Evolutionary conservation across 23 red algal species (phyloP), one percentile per base, ranked within the genome.

Genomic region (Gracilariopsis chorda): DNA sequence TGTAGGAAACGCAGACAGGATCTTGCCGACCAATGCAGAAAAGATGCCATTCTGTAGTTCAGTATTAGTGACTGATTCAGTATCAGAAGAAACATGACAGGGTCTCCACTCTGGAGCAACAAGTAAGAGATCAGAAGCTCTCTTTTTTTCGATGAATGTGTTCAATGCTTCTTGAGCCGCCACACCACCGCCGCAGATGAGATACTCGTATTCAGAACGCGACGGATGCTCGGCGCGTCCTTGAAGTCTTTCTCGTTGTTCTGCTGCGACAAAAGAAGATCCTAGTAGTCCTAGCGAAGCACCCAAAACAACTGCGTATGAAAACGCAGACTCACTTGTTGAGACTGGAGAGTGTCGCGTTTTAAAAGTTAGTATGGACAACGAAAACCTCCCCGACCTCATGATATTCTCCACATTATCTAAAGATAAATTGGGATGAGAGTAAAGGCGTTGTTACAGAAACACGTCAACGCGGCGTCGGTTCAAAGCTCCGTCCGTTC

Each of bases 101-200:
- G 39, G 67, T 5, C 85, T 55, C 85, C 69, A 89, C 33, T 89
- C 85, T 61, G 65, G 85, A 23, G 85, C 45, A 14, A 89, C 85
- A 7, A 89, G 68, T 30, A 89, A 25, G 20, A 89, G 51, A 61
- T 89, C 51, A 59, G 30, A n/a, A 7, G 85, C 69, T 76, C 60
- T 39, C 42, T 89, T 63, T 0, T 78, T 34, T 21, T 89, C 21
- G 33, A 89, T 19, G 58, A 78, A 89, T 16, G 69, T 51, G 36
- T 73, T 77, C 24, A 89, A 51, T 12, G 85, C 85, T 89, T 89
- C 85, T 51, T 89, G 85, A 20, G 85, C 85, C 51, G 85, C 85
- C 1, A 89, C 70, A 14, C 70, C 70, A 28, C 65, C 85, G 23
- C 85, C 85, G 40, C 85, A 89, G 46, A 89, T 89, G 45, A 89